Base-by-base conservation (phyloP, 2,329 filamentous ascomycete species). In the Microascus cirrosus region DNA sequence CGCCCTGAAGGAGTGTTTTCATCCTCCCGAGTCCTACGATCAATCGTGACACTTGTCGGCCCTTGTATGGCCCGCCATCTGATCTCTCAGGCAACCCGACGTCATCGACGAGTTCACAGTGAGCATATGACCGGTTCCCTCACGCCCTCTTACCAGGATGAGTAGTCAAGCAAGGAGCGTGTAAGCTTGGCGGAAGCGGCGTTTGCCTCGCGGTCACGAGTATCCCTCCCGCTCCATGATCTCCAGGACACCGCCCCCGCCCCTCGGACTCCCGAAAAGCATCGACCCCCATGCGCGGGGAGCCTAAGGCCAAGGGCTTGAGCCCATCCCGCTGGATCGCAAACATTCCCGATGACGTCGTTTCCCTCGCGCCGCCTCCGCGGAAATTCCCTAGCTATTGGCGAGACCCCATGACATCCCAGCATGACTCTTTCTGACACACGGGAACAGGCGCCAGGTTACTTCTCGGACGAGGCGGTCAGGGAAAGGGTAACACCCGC, bases 381-480 rank as follows among this genome's bases (percentile, higher is more conserved):
- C 45, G 5, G 45, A 20, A 24, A 20, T 25, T 22, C 18, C 2
- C 11, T n/a, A 25, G 20, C n/a, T 42, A 18, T 11, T 32, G n/a
- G 20, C 10, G 28, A 32, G 42, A 32, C 50, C 55, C 28, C 55
- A 56, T 56, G 55, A 56, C 42, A 18, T 3, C 36, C 36, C 3
- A 42, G 36, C 12, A 42, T 42, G 36, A 42, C 45, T 3, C 45
- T 45, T 15, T 8, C 20, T 13, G 45, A 50, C 22, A 20, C 45
- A 20, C 45, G 22, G 20, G 42, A n/a, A 22, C 20, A 8, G 20
- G 45, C 8, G 20, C 45, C 45, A 50, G 22, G 45, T 34, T 56
- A 15, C 39, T 34, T 25, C 24, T 51, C 55, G 55, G 55, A 18
- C 36, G 55, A 56, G 42, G 55, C 55, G 55, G 55, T 56, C 39